phyloP scores from a whole-genome alignment of 2,329 filamentous ascomycete genomes.

The Aphanocladium album region DNA sequence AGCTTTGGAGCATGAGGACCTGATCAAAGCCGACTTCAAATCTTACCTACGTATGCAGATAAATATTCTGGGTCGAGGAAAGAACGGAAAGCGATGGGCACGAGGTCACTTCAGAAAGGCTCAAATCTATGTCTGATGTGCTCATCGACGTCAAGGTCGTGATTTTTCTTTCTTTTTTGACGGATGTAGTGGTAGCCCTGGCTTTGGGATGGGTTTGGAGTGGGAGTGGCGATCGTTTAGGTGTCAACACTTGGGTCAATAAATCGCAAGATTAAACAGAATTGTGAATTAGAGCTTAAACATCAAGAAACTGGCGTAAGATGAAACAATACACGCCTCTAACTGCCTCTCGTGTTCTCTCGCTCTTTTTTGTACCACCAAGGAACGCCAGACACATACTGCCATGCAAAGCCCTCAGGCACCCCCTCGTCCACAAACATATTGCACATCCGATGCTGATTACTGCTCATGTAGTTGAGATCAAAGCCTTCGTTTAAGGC shows the following conservation, averaged over 20 bases:
- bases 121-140: background rate
- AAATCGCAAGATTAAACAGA: too few relatives aligned
- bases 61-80: constrained; percentile 10
- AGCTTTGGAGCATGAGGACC: constrained; percentile 16
- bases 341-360: background rate
- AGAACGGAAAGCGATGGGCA: constrained; percentile 14
- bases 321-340: too few relatives aligned
- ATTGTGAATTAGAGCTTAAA: too few relatives aligned
- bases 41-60: constrained; percentile 19
- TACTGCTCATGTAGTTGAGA: constrained; percentile 12
- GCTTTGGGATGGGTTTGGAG: too few relatives aligned
- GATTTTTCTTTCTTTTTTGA: too few relatives aligned
- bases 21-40: constrained; percentile 19
- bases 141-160: too few relatives aligned
- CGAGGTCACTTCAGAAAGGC: constrained; percentile 16
- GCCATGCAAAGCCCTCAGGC: constrained; percentile 13
- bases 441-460: constrained; percentile 10
- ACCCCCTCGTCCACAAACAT: constrained; percentile 12
- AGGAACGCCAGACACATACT: constrained; percentile 7
- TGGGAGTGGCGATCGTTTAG: too few relatives aligned
- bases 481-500: constrained; percentile 10
- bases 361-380: constrained; percentile 9
- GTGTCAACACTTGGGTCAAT: too few relatives aligned
- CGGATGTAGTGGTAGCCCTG: too few relatives aligned
- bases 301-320: too few relatives aligned